Evolutionary conservation across 179 eudicot genomes (phyloP).

Genomic region (Pouteria campechiana): DNA sequence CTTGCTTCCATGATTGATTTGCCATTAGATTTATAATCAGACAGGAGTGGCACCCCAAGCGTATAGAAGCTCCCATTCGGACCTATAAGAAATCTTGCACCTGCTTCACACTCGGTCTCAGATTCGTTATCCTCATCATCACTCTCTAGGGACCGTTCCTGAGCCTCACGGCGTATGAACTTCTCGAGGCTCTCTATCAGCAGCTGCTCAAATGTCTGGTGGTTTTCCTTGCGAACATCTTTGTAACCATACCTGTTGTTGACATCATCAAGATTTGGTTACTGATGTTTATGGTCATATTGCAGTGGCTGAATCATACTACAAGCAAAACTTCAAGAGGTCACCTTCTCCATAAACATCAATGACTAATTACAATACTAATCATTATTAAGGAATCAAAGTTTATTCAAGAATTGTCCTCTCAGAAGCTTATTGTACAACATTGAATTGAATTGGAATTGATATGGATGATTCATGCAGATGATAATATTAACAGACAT

Average conservation of each 20-base stretch:
- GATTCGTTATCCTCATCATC: slow-evolving; percentile 61
- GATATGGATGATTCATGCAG: too few relatives aligned
- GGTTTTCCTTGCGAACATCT: slow-evolving; percentile 88
- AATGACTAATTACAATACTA: too few relatives aligned
- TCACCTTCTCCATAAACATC: too few relatives aligned
- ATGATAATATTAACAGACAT: too few relatives aligned
- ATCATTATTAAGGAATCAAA: too few relatives aligned
- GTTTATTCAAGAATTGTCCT: too few relatives aligned
- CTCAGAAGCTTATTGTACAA: too few relatives aligned
- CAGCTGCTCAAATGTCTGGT: slow-evolving; percentile 70
- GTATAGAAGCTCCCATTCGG: slow-evolving; percentile 90
- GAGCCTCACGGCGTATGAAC: slow-evolving; percentile 91
- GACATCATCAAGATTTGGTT: too few relatives aligned
- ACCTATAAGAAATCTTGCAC: slow-evolving; percentile 45
- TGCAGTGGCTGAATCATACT: too few relatives aligned
- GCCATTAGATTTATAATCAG: slow-evolving; percentile 30
- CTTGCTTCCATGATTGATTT: slow-evolving; percentile 34
- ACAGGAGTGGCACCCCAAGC: slow-evolving; percentile 62
- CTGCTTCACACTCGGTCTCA: slow-evolving; percentile 42
- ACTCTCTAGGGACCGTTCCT: slow-evolving; percentile 83
- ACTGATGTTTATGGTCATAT: too few relatives aligned
- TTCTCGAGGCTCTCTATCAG: slow-evolving; percentile 93
- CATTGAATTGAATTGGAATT: too few relatives aligned
- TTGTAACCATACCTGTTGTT: slow-evolving; percentile 85
- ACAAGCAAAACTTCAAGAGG: too few relatives aligned